Conservation (phyloP, 1,284 basidiomycete genomes). For the Marasmius fiardii region DNA sequence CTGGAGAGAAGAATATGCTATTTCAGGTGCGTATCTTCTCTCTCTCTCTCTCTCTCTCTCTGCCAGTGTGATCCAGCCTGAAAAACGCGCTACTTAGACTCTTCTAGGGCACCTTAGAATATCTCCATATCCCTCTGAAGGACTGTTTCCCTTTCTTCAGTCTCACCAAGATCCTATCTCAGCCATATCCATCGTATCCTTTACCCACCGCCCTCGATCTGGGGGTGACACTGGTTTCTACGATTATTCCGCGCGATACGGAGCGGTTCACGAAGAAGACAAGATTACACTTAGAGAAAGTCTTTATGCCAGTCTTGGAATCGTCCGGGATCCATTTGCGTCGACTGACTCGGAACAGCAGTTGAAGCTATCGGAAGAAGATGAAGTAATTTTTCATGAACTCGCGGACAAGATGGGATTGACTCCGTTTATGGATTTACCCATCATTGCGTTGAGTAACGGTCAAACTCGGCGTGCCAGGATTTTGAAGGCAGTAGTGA, state of each 20-base stretch:
- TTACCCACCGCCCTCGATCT: conserved; percentile 58
- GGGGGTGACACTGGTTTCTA: conserved; percentile 70
- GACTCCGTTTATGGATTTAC: conserved; percentile 68
- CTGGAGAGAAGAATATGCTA: conserved; percentile 47
- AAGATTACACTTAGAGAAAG: conserved; percentile 67
- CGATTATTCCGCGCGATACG: conserved; percentile 90
- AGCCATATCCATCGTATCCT: conserved; percentile 67
- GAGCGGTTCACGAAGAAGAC: conserved; percentile 82
- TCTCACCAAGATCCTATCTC: conserved; percentile 41
- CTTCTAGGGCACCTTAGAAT: conserved; percentile 70
- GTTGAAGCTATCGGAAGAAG: conserved; percentile 20
- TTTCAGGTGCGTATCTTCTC: conserved; percentile 20
- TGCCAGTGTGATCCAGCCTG: no score
- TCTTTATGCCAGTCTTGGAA: conserved; percentile 54
- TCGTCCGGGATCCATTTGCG: conserved; percentile 27
- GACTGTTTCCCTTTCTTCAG: conserved; percentile 70
- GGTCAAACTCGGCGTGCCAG: conserved; percentile 90
- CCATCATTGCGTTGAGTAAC: conserved; percentile 82
- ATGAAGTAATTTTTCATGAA: conserved; percentile 42
- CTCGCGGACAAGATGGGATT: conserved; percentile 56
- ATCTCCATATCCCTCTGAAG: conserved; percentile 53
- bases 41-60: not conserved
- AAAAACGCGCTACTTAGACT: no score
- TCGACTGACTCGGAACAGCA: conserved; percentile 20
- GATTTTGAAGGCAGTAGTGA: conserved; percentile 76